Conservation (phyloP, 1,284 basidiomycete species). For the Golubevia pallescens region DNA sequence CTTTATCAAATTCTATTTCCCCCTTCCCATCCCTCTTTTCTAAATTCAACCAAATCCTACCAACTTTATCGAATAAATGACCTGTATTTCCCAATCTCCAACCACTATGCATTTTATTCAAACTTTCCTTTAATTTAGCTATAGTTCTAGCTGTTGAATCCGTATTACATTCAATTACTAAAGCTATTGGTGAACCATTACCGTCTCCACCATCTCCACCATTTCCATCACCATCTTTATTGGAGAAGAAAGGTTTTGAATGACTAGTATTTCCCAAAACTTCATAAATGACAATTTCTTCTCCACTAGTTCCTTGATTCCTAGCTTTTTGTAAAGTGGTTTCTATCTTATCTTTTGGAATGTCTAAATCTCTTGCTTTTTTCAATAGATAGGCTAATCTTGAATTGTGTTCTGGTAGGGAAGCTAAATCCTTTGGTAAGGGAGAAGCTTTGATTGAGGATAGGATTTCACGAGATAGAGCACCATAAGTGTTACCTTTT, state of each 20-base stretch:
- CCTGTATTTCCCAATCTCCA: slow-evolving; percentile 14
- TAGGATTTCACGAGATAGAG: slow-evolving; percentile 18
- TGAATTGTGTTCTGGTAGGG: slow-evolving; percentile 12
- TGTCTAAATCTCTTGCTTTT: slow-evolving; percentile 17
- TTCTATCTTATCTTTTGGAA: slow-evolving; percentile 21
- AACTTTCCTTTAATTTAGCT: slow-evolving; percentile 16
- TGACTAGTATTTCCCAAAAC: slow-evolving; percentile 8
- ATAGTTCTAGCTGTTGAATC: slow-evolving; percentile 14
- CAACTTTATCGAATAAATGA: slow-evolving; percentile 17
- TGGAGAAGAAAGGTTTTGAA: not conserved
- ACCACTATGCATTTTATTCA: slow-evolving; percentile 15
- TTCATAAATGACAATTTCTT: slow-evolving; percentile 17
- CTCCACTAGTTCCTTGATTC: not conserved
- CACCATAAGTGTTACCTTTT: slow-evolving; percentile 8
- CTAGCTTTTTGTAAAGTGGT: slow-evolving; percentile 20
- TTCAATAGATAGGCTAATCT: slow-evolving; percentile 9
- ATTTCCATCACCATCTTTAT: slow-evolving; percentile 19
- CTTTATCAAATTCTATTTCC: slow-evolving; percentile 10
- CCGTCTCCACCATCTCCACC: too few relatives aligned
- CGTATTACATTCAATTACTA: slow-evolving; percentile 16
- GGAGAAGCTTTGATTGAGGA: slow-evolving; percentile 2
- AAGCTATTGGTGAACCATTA: not conserved
- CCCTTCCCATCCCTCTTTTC: slow-evolving; percentile 1
- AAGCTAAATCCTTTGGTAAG: slow-evolving; percentile 4
- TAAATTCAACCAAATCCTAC: slow-evolving; percentile 8